These are phyloP conservation scores for Aspergillus brasiliensis DNA, from an alignment of 2,329 filamentous ascomycete species.

Conservation along the genomic window DNA sequence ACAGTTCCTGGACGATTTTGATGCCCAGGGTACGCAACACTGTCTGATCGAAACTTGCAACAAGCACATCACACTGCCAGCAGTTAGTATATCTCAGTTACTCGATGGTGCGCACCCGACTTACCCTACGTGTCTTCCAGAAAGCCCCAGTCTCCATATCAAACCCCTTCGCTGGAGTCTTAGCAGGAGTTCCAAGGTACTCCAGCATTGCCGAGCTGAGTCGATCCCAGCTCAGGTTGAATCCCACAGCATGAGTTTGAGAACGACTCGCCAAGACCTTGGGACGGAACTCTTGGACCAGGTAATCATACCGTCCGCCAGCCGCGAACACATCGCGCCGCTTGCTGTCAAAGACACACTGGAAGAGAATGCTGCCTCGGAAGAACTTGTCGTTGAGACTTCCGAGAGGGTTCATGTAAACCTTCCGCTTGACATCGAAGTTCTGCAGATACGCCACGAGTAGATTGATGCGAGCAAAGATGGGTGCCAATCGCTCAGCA, in stretches of 20 bases:
- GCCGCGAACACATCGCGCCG: slow-evolving; percentile 83
- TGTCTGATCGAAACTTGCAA: slow-evolving; percentile 81
- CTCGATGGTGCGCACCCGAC: slow-evolving; percentile 29
- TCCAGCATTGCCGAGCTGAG: slow-evolving; percentile 65
- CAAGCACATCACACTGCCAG: slow-evolving; percentile 76
- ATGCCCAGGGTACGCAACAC: slow-evolving; percentile 75
- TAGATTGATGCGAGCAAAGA: slow-evolving; percentile 76
- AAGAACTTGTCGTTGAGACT: slow-evolving; percentile 94
- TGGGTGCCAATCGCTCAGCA: slow-evolving; percentile 53
- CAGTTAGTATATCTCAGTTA: background rate
- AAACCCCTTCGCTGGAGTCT: slow-evolving; percentile 66
- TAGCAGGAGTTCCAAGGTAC: slow-evolving; percentile 52
- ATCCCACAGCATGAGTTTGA: slow-evolving; percentile 82
- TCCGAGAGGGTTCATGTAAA: slow-evolving; percentile 82
- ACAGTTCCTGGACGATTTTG: slow-evolving; percentile 75
- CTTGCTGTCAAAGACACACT: slow-evolving; percentile 85
- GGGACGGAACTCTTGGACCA: slow-evolving; percentile 82
- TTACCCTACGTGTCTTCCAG: slow-evolving; percentile 65
- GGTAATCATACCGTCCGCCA: slow-evolving; percentile 86
- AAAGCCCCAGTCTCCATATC: slow-evolving; percentile 64
- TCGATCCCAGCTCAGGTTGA: slow-evolving; percentile 86
- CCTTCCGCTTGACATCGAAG: slow-evolving; percentile 72
- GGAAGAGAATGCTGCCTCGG: slow-evolving; percentile 80
- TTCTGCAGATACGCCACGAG: slow-evolving; percentile 75
- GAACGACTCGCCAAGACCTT: slow-evolving; percentile 64